Evolutionary conservation across 106 monocot species (phyloP).

Genomic region (Dendrobium chrysotoxum): DNA sequence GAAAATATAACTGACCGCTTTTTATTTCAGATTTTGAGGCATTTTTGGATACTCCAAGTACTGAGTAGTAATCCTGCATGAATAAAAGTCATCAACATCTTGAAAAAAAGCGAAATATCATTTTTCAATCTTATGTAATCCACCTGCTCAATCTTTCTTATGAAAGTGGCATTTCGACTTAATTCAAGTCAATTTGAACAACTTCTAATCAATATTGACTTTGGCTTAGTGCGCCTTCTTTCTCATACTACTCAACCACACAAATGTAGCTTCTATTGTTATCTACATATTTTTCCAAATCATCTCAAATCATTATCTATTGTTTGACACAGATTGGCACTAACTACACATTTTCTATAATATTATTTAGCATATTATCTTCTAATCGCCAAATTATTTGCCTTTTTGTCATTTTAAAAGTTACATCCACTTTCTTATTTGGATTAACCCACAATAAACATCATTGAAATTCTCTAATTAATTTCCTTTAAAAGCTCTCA

Average conservation of each 20-base stretch:
- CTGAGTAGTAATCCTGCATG: conserved; percentile 86
- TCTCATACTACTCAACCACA: neutral
- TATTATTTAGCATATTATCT: neutral
- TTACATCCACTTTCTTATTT: neutral
- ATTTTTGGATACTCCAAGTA: conserved; percentile 96
- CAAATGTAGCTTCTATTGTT: neutral
- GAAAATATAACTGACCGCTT: conserved; percentile 48
- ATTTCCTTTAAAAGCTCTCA: neutral
- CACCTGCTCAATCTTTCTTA: neutral
- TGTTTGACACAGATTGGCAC: neutral
- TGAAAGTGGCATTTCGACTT: neutral
- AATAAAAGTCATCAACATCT: neutral
- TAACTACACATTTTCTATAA: neutral
- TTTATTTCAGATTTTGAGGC: conserved; percentile 96
- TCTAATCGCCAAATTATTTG: neutral
- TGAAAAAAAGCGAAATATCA: neutral
- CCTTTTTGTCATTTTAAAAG: neutral
- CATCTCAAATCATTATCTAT: neutral
- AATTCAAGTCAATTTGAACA: neutral
- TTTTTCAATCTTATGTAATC: neutral
- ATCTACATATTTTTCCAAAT: neutral
- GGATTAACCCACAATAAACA: neutral
- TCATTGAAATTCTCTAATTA: neutral
- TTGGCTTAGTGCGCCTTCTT: neutral
- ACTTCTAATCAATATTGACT: neutral